Conservation (phyloP, 257 asterid genomes). For the Ilex asprella region DNA sequence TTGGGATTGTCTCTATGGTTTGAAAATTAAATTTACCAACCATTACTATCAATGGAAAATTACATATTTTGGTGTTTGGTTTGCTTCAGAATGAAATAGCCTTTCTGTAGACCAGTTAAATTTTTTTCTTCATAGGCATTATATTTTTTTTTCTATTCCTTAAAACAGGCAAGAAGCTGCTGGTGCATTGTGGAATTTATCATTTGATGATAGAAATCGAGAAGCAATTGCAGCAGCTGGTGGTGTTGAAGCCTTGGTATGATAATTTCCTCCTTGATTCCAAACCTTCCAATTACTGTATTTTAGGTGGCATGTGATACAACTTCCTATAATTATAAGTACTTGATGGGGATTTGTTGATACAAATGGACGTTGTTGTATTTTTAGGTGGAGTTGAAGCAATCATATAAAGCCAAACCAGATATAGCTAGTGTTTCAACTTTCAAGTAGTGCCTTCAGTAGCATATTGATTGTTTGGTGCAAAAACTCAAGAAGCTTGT, state of each 20-base stretch:
- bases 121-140: neutral
- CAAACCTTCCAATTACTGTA: constrained; percentile 1
- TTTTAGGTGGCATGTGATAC: neutral
- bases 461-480: too few species aligned
- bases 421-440: neutral
- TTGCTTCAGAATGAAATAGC: too few species aligned
- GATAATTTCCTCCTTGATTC: constrained; percentile 6
- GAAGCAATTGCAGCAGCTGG: constrained; percentile 85
- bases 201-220: constrained; percentile 81
- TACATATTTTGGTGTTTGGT: too few species aligned
- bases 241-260: constrained; percentile 94
- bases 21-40: too few species aligned
- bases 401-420: neutral
- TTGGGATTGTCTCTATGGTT: too few species aligned
- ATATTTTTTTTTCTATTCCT: constrained; percentile 2
- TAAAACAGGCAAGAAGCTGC: constrained; percentile 90
- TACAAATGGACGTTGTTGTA: too few species aligned
- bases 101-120: too few species aligned
- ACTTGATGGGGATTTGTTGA: too few species aligned
- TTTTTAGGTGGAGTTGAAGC: neutral
- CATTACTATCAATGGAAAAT: too few species aligned
- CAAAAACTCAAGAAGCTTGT: neutral
- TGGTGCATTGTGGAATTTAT: constrained; percentile 88
- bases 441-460: neutral
- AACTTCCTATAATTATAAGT: neutral